A percentile compares a stretch with the other conserved stretches of the same genome.
These are phyloP conservation scores for Metschnikowia lunata DNA, from an alignment of 805 yeast species.

Conservation along the genomic window DNA sequence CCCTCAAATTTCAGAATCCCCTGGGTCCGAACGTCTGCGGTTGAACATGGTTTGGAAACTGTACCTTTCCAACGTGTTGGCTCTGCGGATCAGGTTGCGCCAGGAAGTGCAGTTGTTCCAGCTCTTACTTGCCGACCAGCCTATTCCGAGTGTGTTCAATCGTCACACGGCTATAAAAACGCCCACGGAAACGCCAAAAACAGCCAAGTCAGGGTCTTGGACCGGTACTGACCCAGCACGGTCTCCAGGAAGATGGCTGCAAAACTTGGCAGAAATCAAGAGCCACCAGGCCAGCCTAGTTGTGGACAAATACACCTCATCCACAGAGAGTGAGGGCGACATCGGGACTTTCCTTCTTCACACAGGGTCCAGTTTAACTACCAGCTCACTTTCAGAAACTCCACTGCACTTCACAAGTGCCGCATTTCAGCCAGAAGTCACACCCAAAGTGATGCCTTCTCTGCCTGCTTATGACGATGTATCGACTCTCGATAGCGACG, in stretches of 20 bases:
- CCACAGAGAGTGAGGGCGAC: slow-evolving; percentile 4
- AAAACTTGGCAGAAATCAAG: slow-evolving; percentile 5
- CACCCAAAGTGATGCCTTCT: background rate
- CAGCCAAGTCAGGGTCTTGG: background rate
- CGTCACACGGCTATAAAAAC: background rate
- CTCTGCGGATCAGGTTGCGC: slow-evolving; percentile 35
- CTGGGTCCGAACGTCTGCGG: slow-evolving; percentile 1
- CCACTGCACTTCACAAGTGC: slow-evolving; percentile 1
- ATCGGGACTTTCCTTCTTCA: background rate
- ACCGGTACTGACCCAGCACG: background rate
- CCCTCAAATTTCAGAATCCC: too few relatives aligned
- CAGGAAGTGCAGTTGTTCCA: slow-evolving; percentile 39
- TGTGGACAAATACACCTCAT: slow-evolving; percentile 2
- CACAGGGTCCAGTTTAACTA: slow-evolving; percentile 3
- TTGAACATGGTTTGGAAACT: slow-evolving; percentile 25
- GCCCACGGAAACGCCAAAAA: background rate
- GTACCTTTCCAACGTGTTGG: slow-evolving; percentile 33
- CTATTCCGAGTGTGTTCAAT: slow-evolving; percentile 10
- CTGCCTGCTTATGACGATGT: background rate
- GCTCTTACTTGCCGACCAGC: slow-evolving; percentile 14
- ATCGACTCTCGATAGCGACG: background rate
- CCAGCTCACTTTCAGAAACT: slow-evolving; percentile 1
- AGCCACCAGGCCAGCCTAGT: slow-evolving; percentile 9
- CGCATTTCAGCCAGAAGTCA: background rate
- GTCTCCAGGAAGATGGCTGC: slow-evolving; percentile 8